phyloP scores from a whole-genome alignment of 2,329 filamentous ascomycete species.

The Eurotiales sp. region DNA sequence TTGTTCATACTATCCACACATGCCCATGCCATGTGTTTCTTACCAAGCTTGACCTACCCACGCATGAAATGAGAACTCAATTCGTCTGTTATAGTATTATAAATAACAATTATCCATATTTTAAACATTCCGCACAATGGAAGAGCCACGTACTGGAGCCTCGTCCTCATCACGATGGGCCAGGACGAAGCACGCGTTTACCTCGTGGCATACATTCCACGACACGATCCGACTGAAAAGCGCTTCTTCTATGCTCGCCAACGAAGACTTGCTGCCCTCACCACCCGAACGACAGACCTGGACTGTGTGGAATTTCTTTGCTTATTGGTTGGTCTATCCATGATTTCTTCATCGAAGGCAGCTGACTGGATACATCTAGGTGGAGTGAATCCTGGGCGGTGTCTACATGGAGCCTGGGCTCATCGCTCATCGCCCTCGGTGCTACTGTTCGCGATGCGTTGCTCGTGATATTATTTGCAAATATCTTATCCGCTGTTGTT shows the following conservation, averaged over 20 bases:
- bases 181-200: slow-evolving; percentile 14
- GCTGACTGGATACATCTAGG: slow-evolving; percentile 10
- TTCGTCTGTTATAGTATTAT: no score
- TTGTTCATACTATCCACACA: no score
- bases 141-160: not conserved
- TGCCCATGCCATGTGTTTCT: no score
- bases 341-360: not conserved
- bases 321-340: slow-evolving; percentile 18
- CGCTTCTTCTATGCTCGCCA: slow-evolving; percentile 20
- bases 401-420: slow-evolving; percentile 21
- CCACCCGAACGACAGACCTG: slow-evolving; percentile 20
- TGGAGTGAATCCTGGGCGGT: slow-evolving; percentile 24
- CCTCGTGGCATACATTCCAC: slow-evolving; percentile 17
- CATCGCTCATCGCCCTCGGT: slow-evolving; percentile 20
- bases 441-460: slow-evolving; percentile 20
- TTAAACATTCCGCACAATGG: not conserved
- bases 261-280: slow-evolving; percentile 22
- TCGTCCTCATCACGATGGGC: slow-evolving; percentile 11
- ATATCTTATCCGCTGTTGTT: slow-evolving; percentile 19
- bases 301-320: slow-evolving; percentile 22
- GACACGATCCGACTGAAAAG: slow-evolving; percentile 17
- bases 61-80: no score
- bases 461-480: slow-evolving; percentile 21
- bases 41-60: no score
- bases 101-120: no score